These are phyloP conservation scores for Phytopythium litorale DNA, from an alignment of 352 stramenopile genomes.

Conservation along the genomic window DNA sequence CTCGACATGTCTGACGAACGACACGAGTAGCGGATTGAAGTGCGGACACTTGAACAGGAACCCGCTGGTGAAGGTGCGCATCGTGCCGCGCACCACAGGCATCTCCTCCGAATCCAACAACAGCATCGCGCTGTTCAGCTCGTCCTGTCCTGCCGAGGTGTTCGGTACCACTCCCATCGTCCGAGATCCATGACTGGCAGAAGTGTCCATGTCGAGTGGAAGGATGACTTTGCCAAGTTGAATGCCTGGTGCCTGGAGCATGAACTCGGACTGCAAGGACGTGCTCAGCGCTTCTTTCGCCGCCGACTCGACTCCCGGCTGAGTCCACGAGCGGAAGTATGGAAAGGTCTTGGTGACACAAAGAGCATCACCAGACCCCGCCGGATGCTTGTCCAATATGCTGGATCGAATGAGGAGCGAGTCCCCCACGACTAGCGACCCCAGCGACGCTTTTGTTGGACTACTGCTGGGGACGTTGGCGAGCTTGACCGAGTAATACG, in stretches of 20 bases:
- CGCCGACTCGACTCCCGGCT: conserved; percentile 38
- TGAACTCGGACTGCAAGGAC: conserved; percentile 61
- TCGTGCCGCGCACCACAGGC: conserved; percentile 36
- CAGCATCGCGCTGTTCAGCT: conserved; percentile 32
- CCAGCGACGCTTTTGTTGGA: conserved; percentile 19
- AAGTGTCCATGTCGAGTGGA: conserved; percentile 26
- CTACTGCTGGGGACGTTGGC: conserved; percentile 26
- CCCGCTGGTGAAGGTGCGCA: conserved; percentile 49
- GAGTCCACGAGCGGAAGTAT: conserved; percentile 64
- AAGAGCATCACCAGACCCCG: conserved; percentile 13
- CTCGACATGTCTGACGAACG: conserved; percentile 48
- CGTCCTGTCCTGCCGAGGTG: conserved; percentile 1
- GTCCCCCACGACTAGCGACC: conserved; percentile 54
- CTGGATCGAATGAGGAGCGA: conserved; percentile 34
- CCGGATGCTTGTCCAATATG: conserved; percentile 4
- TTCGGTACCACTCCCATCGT: not conserved
- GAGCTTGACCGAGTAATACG: conserved; percentile 50
- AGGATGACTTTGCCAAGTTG: conserved; percentile 35
- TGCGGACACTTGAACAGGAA: conserved; percentile 59
- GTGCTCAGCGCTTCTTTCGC: conserved; percentile 32
- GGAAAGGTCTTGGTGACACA: conserved; percentile 55
- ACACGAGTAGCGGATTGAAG: conserved; percentile 59
- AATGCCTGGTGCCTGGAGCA: conserved; percentile 47
- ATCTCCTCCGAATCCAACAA: conserved; percentile 46
- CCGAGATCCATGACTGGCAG: conserved; percentile 2